Conservation (phyloP, 345 rosid species). For the Citrus reticulata region DNA sequence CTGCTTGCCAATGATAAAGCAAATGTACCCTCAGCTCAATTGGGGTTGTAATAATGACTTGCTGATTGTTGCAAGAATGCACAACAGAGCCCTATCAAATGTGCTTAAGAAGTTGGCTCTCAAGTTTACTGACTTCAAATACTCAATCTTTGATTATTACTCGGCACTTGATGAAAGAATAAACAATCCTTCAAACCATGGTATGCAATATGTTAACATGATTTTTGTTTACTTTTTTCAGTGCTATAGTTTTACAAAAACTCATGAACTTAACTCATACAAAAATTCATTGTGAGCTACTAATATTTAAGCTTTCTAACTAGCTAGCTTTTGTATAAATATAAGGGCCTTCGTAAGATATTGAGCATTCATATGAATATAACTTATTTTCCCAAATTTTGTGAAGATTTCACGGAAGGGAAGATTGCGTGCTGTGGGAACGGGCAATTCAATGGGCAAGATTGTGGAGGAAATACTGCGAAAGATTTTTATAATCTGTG, state of each 20-base stretch:
- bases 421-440: slow-evolving; percentile 6
- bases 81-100: slow-evolving; percentile 20
- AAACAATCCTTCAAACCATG: background rate
- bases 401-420: background rate
- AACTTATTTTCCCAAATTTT: background rate
- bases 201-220: background rate
- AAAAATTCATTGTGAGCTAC: too few species aligned
- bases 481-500: background rate
- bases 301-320: too few species aligned
- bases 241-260: too few species aligned
- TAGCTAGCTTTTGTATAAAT: too few species aligned
- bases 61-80: slow-evolving; percentile 10
- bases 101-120: slow-evolving; percentile 11
- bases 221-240: too few species aligned
- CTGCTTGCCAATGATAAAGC: slow-evolving; percentile 21
- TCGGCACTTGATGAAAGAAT: slow-evolving; percentile 3
- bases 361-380: background rate
- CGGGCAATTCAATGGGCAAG: slow-evolving; percentile 2
- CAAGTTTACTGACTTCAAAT: slow-evolving; percentile 14
- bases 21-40: background rate
- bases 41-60: slow-evolving; percentile 5
- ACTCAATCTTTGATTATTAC: slow-evolving; percentile 16
- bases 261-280: too few species aligned
- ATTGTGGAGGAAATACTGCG: slow-evolving; percentile 10
- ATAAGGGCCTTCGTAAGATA: too few species aligned